phyloP scores from a whole-genome alignment of 305 asterid species.

The Solanum hybrid region DNA sequence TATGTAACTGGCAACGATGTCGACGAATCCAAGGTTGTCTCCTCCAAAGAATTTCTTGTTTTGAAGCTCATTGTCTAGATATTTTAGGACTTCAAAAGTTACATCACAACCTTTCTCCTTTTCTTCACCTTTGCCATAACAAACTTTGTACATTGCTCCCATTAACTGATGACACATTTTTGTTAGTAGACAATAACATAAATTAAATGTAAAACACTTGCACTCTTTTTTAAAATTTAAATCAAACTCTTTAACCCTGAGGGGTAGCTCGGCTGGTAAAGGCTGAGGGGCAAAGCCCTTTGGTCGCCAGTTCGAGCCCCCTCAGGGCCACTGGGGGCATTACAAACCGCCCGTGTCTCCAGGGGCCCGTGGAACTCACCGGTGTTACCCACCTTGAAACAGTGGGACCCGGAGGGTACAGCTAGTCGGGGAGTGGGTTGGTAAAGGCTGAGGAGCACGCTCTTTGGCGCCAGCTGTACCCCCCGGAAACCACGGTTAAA shows the following conservation, averaged over 20 bases:
- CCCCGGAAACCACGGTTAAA: too few relatives aligned
- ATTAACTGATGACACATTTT: neutral
- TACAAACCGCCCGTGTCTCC: too few relatives aligned
- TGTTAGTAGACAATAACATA: neutral
- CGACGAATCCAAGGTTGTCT: constrained; percentile 19
- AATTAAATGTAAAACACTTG: neutral
- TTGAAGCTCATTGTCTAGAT: constrained; percentile 18
- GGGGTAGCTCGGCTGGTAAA: too few relatives aligned
- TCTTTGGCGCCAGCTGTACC: too few relatives aligned
- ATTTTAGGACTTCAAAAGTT: neutral
- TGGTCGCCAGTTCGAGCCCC: too few relatives aligned
- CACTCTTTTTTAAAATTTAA: neutral
- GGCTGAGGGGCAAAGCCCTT: too few relatives aligned
- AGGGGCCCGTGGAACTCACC: too few relatives aligned
- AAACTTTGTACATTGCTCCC: constrained; percentile 5
- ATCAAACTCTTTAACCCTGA: neutral
- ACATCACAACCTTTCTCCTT: constrained; percentile 19
- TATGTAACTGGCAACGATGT: constrained; percentile 18
- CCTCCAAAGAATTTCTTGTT: constrained; percentile 35
- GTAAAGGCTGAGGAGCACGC: too few relatives aligned
- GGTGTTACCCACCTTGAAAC: too few relatives aligned
- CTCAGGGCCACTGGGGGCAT: too few relatives aligned
- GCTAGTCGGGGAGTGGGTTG: too few relatives aligned
- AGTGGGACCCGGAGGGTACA: too few relatives aligned
- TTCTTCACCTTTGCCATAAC: constrained; percentile 10